Conservation (phyloP, 495 filamentous ascomycete genomes). For the Penicillium diatomitis region DNA sequence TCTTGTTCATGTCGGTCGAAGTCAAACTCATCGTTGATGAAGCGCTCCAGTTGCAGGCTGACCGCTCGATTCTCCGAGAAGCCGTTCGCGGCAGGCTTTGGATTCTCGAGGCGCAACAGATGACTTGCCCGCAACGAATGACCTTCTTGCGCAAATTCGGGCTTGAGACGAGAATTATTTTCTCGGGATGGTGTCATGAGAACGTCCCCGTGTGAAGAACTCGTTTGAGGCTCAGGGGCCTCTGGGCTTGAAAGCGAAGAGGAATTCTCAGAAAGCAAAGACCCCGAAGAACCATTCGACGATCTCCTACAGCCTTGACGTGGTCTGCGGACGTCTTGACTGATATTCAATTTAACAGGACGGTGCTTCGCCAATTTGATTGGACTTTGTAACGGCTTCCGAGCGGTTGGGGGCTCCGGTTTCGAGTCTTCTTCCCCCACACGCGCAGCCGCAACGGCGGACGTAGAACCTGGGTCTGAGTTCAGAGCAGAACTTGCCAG, state of each 20-base stretch:
- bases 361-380: conserved; percentile 31
- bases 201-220: conserved; percentile 23
- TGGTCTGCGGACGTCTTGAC: conserved; percentile 13
- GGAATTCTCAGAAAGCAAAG: conserved; percentile 26
- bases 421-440: not conserved
- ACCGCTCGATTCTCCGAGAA: conserved; percentile 27
- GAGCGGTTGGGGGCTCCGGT: conserved; percentile 3
- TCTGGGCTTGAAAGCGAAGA: conserved; percentile 29
- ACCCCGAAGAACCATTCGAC: conserved; percentile 28
- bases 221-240: conserved; percentile 17
- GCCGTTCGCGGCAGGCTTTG: conserved; percentile 15
- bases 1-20: conserved; percentile 16
- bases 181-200: conserved; percentile 18
- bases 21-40: conserved; percentile 37
- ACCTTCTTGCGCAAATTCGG: conserved; percentile 14
- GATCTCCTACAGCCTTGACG: conserved; percentile 17
- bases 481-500: too few species aligned
- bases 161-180: conserved; percentile 7
- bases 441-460: not conserved
- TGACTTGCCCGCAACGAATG: conserved; percentile 29
- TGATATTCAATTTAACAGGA: conserved; percentile 17
- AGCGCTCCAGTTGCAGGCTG: conserved; percentile 36
- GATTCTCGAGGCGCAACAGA: conserved; percentile 20
- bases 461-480: not conserved
- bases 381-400: conserved; percentile 31